Evolutionary conservation across 1,284 basidiomycete species (phyloP).

Genomic region (Trichosporon coremiiforme): DNA sequence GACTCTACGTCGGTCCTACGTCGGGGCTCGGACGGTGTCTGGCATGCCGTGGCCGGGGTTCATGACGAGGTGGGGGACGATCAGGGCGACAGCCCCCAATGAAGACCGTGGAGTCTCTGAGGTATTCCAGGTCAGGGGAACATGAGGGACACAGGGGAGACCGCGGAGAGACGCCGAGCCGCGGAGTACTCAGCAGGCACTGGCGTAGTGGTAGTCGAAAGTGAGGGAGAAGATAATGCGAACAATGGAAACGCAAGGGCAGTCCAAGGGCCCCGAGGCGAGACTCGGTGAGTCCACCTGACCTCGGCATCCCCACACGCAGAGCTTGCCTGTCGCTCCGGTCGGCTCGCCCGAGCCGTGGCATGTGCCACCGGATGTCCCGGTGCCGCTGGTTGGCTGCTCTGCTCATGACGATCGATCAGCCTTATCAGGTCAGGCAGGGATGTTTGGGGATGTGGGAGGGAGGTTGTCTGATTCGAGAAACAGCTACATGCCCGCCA

Average conservation of each 20-base stretch:
- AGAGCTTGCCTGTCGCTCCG: no score
- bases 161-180: not conserved
- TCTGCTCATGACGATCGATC: not conserved
- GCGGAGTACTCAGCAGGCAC: not conserved
- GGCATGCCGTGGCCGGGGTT: not conserved
- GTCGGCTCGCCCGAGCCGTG: not conserved
- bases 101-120: not conserved
- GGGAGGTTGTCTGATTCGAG: not conserved
- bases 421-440: not conserved
- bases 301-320: not conserved
- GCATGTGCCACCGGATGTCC: not conserved
- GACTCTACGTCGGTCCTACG: conserved; percentile 28
- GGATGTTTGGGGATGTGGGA: not conserved
- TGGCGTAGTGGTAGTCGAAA: not conserved
- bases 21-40: conserved; percentile 3
- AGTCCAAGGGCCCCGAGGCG: not conserved
- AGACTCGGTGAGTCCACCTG: not conserved
- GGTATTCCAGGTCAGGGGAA: not conserved
- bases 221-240: conserved; percentile 5
- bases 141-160: not conserved
- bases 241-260: not conserved
- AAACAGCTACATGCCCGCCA: not conserved
- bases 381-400: not conserved
- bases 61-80: not conserved
- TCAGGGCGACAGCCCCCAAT: not conserved